Base-by-base conservation (phyloP, 129 eudicot species). In the Escallonia herrerae region DNA sequence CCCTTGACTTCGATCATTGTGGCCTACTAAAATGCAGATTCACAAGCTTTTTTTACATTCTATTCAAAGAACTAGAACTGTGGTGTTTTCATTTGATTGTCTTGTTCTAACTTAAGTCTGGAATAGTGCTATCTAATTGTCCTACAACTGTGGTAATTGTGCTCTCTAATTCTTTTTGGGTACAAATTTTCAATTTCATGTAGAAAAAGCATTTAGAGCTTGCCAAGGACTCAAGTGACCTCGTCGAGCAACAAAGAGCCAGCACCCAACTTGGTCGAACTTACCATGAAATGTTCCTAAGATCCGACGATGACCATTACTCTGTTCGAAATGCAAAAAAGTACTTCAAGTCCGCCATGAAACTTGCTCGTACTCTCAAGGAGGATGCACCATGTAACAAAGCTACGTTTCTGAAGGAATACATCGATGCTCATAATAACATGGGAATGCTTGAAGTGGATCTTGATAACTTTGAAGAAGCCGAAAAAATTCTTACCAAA, bases 221-320 rank as follows among this genome's bases (percentile, higher is more conserved):
- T 58, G 97, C 99, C 49, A 84, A 80, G 65, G 84, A 86, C 43
- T 38, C 79, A 2, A 55, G 74, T 42, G 93, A 94, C 71, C 82
- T 86, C 45, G 72, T 80, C 78, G 99, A 94, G 86, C 96, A 94
- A 72, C 95, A 94, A 82, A 72, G 99, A 74, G 99, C 99, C 3
- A 75, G 75, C 73, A 94, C 99, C 44, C 99, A 94, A 78, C 95
- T 94, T 58, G 99, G 95, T 57, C 87, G 99, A 60, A 89, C 96
- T 62, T 89, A 94, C 79, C 84, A 94, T 62, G 97, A 94, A 82
- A 71, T 94, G 78, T 94, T 84, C 65, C 5, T 81, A 53, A 83
- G 64, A 66, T 77, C 95, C 3, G 89, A 89, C 2, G 80, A 65
- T 73, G 95, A 94, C 63, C 91, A 83, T 59, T 60, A 58, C 61